Evolutionary conservation across 805 yeast species (phyloP).

Genomic region (Sugiyamaella smithiae): DNA sequence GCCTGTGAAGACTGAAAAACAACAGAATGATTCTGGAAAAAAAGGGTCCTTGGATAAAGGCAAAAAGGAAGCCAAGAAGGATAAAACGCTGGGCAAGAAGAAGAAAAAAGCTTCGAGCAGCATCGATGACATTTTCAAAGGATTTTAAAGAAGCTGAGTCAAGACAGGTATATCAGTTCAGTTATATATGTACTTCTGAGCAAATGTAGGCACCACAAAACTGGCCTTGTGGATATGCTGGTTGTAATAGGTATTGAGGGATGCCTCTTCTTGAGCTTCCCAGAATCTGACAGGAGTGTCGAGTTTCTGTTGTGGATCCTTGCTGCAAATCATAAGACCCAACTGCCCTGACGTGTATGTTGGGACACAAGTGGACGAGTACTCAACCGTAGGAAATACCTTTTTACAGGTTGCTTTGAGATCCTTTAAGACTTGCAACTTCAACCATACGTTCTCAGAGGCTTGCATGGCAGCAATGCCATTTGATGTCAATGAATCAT

Average conservation of each 20-base stretch:
- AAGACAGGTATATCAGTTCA: neutral
- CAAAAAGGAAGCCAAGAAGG: neutral
- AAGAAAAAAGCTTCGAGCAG: slow-evolving; percentile 51
- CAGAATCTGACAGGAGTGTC: slow-evolving; percentile 64
- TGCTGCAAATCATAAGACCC: slow-evolving; percentile 96
- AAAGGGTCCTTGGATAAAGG: neutral
- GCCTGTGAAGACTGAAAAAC: neutral
- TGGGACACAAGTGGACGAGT: slow-evolving; percentile 88
- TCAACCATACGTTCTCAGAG: slow-evolving; percentile 85
- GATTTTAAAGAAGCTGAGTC: slow-evolving; percentile 33
- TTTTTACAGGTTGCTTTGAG: slow-evolving; percentile 75
- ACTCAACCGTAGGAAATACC: slow-evolving; percentile 88
- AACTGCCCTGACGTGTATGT: slow-evolving; percentile 98
- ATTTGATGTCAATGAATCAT: slow-evolving; percentile 84
- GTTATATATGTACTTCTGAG: slow-evolving; percentile 46
- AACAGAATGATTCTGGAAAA: neutral
- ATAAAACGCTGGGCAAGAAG: slow-evolving; percentile 32
- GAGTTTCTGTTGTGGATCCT: slow-evolving; percentile 62
- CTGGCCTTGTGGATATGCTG: slow-evolving; percentile 80
- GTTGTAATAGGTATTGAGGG: slow-evolving; percentile 77
- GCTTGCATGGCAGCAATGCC: slow-evolving; percentile 92
- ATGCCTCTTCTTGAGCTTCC: slow-evolving; percentile 55
- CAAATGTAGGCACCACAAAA: slow-evolving; percentile 91
- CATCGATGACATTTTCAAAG: slow-evolving; percentile 71
- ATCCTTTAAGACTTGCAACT: slow-evolving; percentile 73